Base-by-base conservation (phyloP, 2,329 filamentous ascomycete species). In the Microcyclosporella mali region DNA sequence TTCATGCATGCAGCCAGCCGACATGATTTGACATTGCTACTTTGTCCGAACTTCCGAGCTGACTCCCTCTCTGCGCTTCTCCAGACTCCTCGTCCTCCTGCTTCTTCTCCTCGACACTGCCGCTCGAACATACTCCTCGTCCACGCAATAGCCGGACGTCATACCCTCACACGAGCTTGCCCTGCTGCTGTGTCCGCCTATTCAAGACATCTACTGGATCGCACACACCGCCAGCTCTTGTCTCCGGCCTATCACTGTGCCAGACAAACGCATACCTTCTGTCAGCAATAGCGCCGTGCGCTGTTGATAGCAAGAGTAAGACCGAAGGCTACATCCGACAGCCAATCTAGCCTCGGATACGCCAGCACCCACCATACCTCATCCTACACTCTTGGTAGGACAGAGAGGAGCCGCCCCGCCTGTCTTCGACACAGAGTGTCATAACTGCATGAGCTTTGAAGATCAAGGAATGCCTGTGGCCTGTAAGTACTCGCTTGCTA, bases 401-500 rank as follows among this genome's bases (percentile, higher is more conserved):
- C 37, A 46, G 43, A 44, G 48, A 50, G 46, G 45, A 51, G 37
- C 41, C 46, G 40, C 40, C 36, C 18, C 37, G 32, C 39, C 21
- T 32, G 38, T 19, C 31, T 16, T 29, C 32, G 42, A 38, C 45
- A 47, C 46, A 49, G 43, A 46, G 45, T 45, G 40, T 42, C 50
- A 50, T 50, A 38, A 37, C 47, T 43, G 47, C 48, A 44, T 41
- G 42, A 53, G 45, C 46, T 45, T 25, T 9, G 45, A 43, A 31
- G 37, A 40, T 40, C 50, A 49, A 56, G 53, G 51, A 54, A 58
- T 56, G 53, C 54, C 55, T 56, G 50, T 43, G 49, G 39, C 47
- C 46, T 53, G 56, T 58, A 46, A 57, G 56, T 58, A 41, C 33
- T 51, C 53, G 49, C 49, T 49, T 45, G 42, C 43, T 53, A 51